Percentiles rank a stretch among this genome's conserved stretches.
phyloP scores from a whole-genome alignment of 495 filamentous ascomycete species.

The Symbiotaphrina buchneri region DNA sequence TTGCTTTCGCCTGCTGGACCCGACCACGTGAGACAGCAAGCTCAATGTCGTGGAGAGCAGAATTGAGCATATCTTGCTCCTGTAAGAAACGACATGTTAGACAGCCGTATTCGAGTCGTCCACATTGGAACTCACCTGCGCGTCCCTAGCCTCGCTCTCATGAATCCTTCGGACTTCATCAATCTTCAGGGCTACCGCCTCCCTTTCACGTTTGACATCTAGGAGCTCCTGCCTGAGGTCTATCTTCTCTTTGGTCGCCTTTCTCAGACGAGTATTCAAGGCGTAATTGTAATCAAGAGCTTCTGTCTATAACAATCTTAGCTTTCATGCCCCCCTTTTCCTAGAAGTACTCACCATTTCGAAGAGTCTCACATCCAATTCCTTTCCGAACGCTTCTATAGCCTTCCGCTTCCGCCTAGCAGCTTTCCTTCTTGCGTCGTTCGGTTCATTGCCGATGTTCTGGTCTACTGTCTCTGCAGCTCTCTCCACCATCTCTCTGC shows the following conservation, averaged over 20 bases:
- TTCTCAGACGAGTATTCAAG: conserved; percentile 35
- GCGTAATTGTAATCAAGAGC: conserved; percentile 42
- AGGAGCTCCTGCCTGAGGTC: conserved; percentile 40
- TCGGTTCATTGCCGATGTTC: too few species aligned
- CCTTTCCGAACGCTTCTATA: conserved; percentile 44
- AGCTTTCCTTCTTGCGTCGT: conserved; percentile 12
- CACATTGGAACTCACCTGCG: conserved; percentile 16
- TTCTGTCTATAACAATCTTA: too few species aligned
- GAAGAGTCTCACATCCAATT: conserved; percentile 38
- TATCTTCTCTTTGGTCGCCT: conserved; percentile 39
- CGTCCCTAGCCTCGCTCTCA: conserved; percentile 21
- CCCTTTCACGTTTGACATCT: conserved; percentile 35
- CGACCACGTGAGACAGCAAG: conserved; percentile 14
- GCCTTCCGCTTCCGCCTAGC: conserved; percentile 37
- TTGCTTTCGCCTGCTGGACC: too few species aligned
- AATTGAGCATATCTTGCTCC: conserved; percentile 23
- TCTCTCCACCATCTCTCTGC: conserved; percentile 38
- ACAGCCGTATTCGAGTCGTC: too few species aligned
- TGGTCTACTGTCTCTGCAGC: conserved; percentile 13
- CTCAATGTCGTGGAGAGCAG: conserved; percentile 30
- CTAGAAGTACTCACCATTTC: conserved; percentile 21
- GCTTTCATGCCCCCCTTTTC: conserved; percentile 7
- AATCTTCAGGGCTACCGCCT: conserved; percentile 42
- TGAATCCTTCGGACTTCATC: conserved; percentile 43
- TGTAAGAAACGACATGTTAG: too few species aligned